Evolutionary conservation across 345 rosid genomes (phyloP).

Genomic region (Aegle marmelos): DNA sequence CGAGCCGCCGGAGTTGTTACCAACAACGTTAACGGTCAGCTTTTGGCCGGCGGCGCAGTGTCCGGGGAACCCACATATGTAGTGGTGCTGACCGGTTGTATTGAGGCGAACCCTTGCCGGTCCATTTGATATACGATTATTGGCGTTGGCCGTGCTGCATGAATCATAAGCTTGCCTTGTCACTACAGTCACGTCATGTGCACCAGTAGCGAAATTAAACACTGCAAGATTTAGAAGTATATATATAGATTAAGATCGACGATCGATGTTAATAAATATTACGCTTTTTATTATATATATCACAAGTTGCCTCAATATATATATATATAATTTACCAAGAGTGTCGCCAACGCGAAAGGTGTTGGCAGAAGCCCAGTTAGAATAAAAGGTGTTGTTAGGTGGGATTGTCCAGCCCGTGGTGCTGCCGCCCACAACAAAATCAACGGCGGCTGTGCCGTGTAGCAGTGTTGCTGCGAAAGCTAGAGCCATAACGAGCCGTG

Average conservation of each 20-base stretch:
- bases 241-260: too few species aligned
- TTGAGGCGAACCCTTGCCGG: constrained; percentile 33
- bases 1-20: too few species aligned
- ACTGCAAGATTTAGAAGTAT: constrained; percentile 15
- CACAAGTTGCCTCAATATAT: too few species aligned
- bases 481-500: not conserved
- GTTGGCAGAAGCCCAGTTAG: constrained; percentile 28
- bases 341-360: constrained; percentile 35
- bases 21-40: constrained; percentile 21
- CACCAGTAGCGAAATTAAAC: constrained; percentile 24
- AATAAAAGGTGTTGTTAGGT: constrained; percentile 9
- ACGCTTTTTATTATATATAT: too few species aligned
- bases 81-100: constrained; percentile 27
- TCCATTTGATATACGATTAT: not conserved
- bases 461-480: constrained; percentile 15
- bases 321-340: constrained; percentile 20
- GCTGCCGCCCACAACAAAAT: constrained; percentile 31
- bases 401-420: constrained; percentile 30
- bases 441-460: constrained; percentile 16
- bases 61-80: constrained; percentile 19
- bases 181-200: constrained; percentile 38
- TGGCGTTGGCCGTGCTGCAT: constrained; percentile 25
- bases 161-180: constrained; percentile 22
- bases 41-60: constrained; percentile 38
- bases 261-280: too few species aligned